Evolutionary conservation across 805 yeast species (phyloP).

Genomic region (Myxozyma mucilagina): DNA sequence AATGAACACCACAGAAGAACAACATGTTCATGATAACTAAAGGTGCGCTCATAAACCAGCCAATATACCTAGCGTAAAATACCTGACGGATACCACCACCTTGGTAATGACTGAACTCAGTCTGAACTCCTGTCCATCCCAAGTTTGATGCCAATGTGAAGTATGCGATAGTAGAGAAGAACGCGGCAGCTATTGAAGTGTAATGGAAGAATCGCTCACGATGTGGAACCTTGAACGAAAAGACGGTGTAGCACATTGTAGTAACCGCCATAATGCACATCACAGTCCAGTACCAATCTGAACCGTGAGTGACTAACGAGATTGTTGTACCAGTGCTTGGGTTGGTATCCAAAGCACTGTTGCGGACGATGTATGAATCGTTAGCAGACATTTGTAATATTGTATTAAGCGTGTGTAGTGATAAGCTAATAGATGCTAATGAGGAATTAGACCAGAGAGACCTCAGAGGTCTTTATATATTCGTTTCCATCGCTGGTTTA

Average conservation of each 20-base stretch:
- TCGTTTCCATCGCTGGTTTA: no score
- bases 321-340: conserved; percentile 48
- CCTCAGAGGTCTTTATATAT: no score
- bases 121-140: conserved; percentile 52
- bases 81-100: conserved; percentile 49
- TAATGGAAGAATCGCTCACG: conserved; percentile 44
- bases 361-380: conserved; percentile 4
- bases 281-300: conserved; percentile 69
- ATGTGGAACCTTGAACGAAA: conserved; percentile 37
- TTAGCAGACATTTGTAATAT: conserved; percentile 8
- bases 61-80: conserved; percentile 57
- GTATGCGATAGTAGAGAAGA: conserved; percentile 51
- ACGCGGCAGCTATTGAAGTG: conserved; percentile 46
- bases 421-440: no score
- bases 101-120: conserved; percentile 53
- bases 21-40: conserved; percentile 43
- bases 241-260: conserved; percentile 38
- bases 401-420: no score
- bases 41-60: conserved; percentile 60
- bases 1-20: conserved; percentile 39
- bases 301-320: conserved; percentile 57
- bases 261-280: conserved; percentile 50
- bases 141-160: conserved; percentile 59
- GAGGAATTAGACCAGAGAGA: no score
- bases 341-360: conserved; percentile 42